Evolutionary conservation across 192 early-diverging fungal genomes (phyloP).

Genomic region (Dissophora globulifera): DNA sequence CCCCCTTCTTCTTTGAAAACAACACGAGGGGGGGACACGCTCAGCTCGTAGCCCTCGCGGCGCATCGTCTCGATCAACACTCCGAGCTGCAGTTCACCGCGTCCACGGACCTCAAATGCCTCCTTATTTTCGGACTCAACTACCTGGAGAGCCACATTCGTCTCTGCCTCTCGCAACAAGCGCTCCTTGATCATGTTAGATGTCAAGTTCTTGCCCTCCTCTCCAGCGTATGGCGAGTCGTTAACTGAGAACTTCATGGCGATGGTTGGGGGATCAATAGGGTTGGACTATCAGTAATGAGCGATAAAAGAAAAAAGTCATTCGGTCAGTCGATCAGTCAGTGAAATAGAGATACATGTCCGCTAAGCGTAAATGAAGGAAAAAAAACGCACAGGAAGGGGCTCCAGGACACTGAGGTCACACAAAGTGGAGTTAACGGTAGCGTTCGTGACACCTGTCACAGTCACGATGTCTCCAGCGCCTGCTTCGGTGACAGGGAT

Average conservation of each 20-base stretch:
- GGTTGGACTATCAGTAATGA: constrained; percentile 60
- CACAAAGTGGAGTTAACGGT: constrained; percentile 87
- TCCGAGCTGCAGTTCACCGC: constrained; percentile 89
- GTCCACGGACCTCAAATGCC: constrained; percentile 85
- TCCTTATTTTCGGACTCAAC: constrained; percentile 72
- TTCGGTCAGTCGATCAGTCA: not conserved
- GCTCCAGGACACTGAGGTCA: constrained; percentile 63
- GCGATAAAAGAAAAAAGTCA: too few species aligned
- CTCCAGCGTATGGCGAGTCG: constrained; percentile 86
- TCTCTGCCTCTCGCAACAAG: constrained; percentile 79
- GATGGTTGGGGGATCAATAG: constrained; percentile 88
- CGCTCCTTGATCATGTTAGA: constrained; percentile 84
- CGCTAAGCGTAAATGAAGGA: not conserved
- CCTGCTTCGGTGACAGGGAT: constrained; percentile 77
- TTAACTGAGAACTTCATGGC: constrained; percentile 89
- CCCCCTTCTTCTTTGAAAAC: constrained; percentile 73
- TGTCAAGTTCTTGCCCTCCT: constrained; percentile 79
- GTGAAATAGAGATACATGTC: not conserved
- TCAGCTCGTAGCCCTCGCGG: constrained; percentile 88
- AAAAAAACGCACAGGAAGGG: constrained; percentile 60
- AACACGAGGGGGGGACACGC: constrained; percentile 84
- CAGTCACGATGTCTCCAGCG: constrained; percentile 84
- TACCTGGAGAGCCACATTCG: constrained; percentile 84
- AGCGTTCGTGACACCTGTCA: constrained; percentile 79
- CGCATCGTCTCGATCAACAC: constrained; percentile 92